Conservation (phyloP, 257 asterid genomes). For the Echites panduratus region DNA sequence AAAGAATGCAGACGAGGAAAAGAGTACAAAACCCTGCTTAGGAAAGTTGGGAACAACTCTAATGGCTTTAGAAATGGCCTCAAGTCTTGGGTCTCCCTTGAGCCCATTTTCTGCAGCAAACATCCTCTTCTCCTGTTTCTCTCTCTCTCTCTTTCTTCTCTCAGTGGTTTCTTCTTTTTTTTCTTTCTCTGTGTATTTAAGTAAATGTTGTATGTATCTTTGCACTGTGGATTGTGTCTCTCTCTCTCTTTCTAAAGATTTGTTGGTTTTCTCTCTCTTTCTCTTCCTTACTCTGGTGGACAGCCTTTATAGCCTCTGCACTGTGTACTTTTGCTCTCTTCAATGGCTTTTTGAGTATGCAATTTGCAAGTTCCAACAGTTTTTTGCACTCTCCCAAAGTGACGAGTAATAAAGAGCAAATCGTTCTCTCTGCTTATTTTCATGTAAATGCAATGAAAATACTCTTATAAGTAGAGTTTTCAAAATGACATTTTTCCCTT, state of each 20-base stretch:
- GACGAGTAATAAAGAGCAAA: slow-evolving; percentile 17
- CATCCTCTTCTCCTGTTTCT: slow-evolving; percentile 29
- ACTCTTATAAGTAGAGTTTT: not conserved
- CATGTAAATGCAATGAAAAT: not conserved
- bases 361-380: slow-evolving; percentile 31
- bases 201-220: not conserved
- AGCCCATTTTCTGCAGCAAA: slow-evolving; percentile 85
- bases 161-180: not conserved
- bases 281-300: not conserved
- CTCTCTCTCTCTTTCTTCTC: slow-evolving; percentile 6
- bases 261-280: slow-evolving; percentile 1
- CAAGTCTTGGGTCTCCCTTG: slow-evolving; percentile 68
- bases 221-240: not conserved
- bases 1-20: not conserved
- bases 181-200: too few relatives aligned
- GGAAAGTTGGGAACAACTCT: slow-evolving; percentile 87
- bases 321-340: slow-evolving; percentile 27
- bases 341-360: slow-evolving; percentile 19
- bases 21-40: slow-evolving; percentile 51
- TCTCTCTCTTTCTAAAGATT: not conserved
- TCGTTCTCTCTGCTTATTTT: slow-evolving; percentile 18
- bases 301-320: slow-evolving; percentile 21
- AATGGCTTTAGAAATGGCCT: slow-evolving; percentile 60
- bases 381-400: slow-evolving; percentile 19
- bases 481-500: not conserved